Evolutionary conservation across 768 basidiomycete species (phyloP).

Genomic region (Boletus insuetus): DNA sequence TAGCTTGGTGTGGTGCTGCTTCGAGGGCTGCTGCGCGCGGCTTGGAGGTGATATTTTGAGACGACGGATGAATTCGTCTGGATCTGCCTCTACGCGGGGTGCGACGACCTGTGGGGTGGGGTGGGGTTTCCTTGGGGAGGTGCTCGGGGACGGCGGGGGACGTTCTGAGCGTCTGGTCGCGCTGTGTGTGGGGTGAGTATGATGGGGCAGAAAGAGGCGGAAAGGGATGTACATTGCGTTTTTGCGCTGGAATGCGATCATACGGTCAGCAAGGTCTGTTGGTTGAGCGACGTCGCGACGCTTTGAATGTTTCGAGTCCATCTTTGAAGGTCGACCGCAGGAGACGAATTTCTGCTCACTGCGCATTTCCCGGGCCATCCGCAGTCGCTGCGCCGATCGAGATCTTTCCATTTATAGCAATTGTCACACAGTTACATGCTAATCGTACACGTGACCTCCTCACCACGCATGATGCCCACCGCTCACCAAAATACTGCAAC

Average conservation of each 20-base stretch:
- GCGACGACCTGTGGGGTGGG: too few species aligned
- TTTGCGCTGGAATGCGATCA: conserved; percentile 66
- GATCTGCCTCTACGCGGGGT: conserved; percentile 44
- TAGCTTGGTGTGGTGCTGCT: conserved; percentile 45
- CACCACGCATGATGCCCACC: conserved; percentile 34
- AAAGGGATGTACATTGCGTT: conserved; percentile 49
- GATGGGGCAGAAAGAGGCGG: neutral
- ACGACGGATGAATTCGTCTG: conserved; percentile 69
- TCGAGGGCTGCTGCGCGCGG: conserved; percentile 33
- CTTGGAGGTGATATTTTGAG: conserved; percentile 63
- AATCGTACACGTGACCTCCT: conserved; percentile 13
- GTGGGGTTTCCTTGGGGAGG: conserved; percentile 31
- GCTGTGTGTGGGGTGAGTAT: conserved; percentile 30
- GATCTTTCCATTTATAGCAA: conserved; percentile 26
- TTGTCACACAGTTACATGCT: conserved; percentile 4
- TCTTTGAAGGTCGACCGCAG: too few species aligned
- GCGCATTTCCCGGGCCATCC: conserved; percentile 11
- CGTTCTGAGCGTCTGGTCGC: conserved; percentile 46
- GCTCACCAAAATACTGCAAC: conserved; percentile 29
- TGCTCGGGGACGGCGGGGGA: conserved; percentile 28
- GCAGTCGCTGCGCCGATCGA: conserved; percentile 38
- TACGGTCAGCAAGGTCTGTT: conserved; percentile 56
- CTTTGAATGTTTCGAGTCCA: conserved; percentile 8
- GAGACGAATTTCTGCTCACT: neutral
- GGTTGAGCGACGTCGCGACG: conserved; percentile 41